Percentiles rank a stretch among this genome's conserved stretches.
phyloP scores from a whole-genome alignment of 2,329 filamentous ascomycete species.

The Fusarium abutilonis region DNA sequence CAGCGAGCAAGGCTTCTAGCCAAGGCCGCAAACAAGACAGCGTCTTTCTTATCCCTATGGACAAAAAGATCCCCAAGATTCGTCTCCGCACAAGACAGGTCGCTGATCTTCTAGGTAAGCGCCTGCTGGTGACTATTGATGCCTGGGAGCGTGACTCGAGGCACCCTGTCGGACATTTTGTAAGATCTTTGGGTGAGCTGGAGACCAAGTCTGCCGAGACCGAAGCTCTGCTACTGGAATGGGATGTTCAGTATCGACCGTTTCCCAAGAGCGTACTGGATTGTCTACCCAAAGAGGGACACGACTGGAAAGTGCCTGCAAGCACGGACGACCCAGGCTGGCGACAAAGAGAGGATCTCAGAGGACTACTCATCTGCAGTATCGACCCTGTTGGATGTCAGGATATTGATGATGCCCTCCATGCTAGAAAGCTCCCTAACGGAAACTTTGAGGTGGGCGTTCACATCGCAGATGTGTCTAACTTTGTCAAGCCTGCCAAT shows the following conservation, averaged over 20 bases:
- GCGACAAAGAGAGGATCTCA: conserved; percentile 84
- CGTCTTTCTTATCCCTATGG: conserved; percentile 97
- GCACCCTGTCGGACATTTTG: conserved; percentile 92
- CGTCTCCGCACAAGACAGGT: conserved; percentile 91
- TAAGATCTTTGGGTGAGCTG: conserved; percentile 89
- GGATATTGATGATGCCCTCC: conserved; percentile 97
- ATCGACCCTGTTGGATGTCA: conserved; percentile 97
- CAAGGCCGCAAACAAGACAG: conserved; percentile 88
- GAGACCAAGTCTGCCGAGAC: conserved; percentile 99
- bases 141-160: conserved; percentile 94
- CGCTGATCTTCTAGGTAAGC: conserved; percentile 86
- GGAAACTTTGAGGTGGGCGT: conserved; percentile 97
- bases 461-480: conserved; percentile 98
- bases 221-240: conserved; percentile 91
- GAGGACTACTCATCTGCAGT: conserved; percentile 90
- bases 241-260: conserved; percentile 96
- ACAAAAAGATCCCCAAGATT: conserved; percentile 97
- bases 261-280: conserved; percentile 96
- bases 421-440: conserved; percentile 84
- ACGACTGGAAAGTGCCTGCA: conserved; percentile 91
- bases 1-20: conserved; percentile 76
- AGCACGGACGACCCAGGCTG: conserved; percentile 84
- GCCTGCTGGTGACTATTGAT: conserved; percentile 92
- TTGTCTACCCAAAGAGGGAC: conserved; percentile 89
- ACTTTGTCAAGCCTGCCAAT: conserved; percentile 97